Evolutionary conservation across 495 filamentous ascomycete species (phyloP).

Genomic region (Evernia prunastri): DNA sequence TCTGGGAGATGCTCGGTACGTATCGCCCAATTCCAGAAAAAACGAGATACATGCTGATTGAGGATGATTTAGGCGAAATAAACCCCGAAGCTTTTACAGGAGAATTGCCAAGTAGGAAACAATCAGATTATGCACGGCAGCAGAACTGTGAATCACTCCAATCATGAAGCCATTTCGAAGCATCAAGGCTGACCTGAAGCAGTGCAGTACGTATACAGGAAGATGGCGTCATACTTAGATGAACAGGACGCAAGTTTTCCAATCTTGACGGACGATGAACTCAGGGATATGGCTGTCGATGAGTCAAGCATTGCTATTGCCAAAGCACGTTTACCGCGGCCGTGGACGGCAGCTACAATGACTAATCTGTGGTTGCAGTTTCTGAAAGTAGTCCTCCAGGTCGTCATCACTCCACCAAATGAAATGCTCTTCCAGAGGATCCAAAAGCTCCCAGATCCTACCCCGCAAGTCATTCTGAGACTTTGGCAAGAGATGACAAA

Average conservation of each 20-base stretch:
- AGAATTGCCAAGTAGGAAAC: conserved; percentile 50
- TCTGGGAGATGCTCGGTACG: conserved; percentile 56
- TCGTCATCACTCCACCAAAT: conserved; percentile 53
- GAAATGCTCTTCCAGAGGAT: conserved; percentile 50
- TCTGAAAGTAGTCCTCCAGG: conserved; percentile 56
- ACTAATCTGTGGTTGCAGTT: conserved; percentile 48
- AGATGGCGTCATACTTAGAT: conserved; percentile 15
- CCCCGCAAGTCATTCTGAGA: conserved; percentile 6
- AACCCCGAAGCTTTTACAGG: conserved; percentile 64
- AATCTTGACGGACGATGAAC: conserved; percentile 15
- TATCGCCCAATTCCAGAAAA: conserved; percentile 8
- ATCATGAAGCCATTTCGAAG: not conserved
- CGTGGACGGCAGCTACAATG: conserved; percentile 17
- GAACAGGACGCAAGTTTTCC: conserved; percentile 11
- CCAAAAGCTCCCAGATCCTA: conserved; percentile 32
- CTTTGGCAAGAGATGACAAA: conserved; percentile 16
- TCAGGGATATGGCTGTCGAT: conserved; percentile 13
- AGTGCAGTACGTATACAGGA: conserved; percentile 19
- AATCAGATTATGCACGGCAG: conserved; percentile 36
- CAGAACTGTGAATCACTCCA: conserved; percentile 33
- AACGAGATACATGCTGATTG: conserved; percentile 19
- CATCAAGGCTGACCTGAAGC: not conserved
- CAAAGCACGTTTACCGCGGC: conserved; percentile 12
- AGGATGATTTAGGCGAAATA: conserved; percentile 43
- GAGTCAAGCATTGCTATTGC: conserved; percentile 6